phyloP scores from a whole-genome alignment of 2,329 filamentous ascomycete genomes.

The Diaporthe aspalathi region DNA sequence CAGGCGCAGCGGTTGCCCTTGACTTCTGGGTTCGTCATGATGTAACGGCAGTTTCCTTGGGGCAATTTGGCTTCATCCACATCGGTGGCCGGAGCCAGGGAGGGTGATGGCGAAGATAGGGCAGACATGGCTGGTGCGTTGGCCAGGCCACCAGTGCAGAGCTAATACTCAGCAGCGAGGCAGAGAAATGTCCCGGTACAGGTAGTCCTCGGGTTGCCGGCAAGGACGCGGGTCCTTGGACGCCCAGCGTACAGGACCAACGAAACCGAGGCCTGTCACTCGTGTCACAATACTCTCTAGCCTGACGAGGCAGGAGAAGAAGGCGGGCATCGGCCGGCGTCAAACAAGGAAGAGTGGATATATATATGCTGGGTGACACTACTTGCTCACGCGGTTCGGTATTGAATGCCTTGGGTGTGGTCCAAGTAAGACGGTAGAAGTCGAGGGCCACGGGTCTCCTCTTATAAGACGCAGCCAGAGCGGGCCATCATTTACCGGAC shows the following conservation, averaged over 20 bases:
- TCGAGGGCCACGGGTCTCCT: constrained; percentile 22
- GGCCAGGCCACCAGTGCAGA: background rate
- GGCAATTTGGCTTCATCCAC: constrained; percentile 62
- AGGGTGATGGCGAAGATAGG: constrained; percentile 47
- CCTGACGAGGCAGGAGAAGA: background rate
- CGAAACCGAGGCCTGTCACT: background rate
- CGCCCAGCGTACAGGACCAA: background rate
- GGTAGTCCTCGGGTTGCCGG: background rate
- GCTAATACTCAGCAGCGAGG: constrained; percentile 7
- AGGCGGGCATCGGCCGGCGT: background rate
- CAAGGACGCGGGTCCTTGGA: background rate
- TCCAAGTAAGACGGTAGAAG: background rate
- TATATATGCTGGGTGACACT: background rate
- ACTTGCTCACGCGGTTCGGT: background rate
- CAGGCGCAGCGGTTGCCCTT: constrained; percentile 70
- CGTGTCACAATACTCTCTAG: background rate
- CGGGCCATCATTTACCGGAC: constrained; percentile 35
- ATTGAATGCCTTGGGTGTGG: background rate
- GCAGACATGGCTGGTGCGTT: constrained; percentile 43
- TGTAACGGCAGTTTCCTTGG: constrained; percentile 69
- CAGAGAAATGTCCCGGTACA: background rate
- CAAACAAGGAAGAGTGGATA: background rate
- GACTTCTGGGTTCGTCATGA: constrained; percentile 66
- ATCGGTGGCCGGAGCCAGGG: constrained; percentile 43
- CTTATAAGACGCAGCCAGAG: constrained; percentile 32